Evolutionary conservation across 805 yeast species (phyloP), one percentile per base, ranked within the genome.

Genomic region (Candida awuae): DNA sequence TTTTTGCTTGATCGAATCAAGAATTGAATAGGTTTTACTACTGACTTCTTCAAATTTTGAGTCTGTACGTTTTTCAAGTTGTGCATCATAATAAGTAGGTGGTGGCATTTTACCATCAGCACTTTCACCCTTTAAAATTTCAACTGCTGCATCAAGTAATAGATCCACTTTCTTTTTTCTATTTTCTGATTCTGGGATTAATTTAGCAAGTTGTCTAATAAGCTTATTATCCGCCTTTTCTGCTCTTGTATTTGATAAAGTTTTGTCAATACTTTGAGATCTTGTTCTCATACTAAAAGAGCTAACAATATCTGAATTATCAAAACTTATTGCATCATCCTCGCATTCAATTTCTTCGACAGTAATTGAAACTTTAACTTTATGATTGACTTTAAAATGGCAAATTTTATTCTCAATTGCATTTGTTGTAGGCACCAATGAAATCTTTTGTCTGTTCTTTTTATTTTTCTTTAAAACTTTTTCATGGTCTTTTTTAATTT

Each of bases 321-420:
- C 45, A 29, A 16, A n/a, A 15, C 9, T 9, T 9, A 10, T 4
- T n/a, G 18, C 17, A 16, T 21, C 16, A 17, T 35, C 33, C 8
- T 29, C 35, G 7, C 21, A 10, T 6, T 17, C 13, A 14, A 36
- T 16, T 30, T 42, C 44, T 25, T 42, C 47, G 16, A 38, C 44
- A 6, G 40, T 15, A 6, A 43, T 16, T 16, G 36, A 15, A 18
- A 45, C 35, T 17, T 37, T 48, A n/a, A 55, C 27, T 21, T 40
- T 29, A 38, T 59, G 64, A 1, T 42, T 27, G 27, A 55, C 46
- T 34, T 45, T 46, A 23, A 55, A 48, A 31, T 47, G 42, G 13
- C 49, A 48, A 9, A 37, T 35, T 14, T 42, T 39, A 26, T 32
- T 32, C 6, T 42, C 47, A 3, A 38, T 27, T 7, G 34, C 17